phyloP scores from a whole-genome alignment of 495 filamentous ascomycete genomes.

The Xylaria palmicola region DNA sequence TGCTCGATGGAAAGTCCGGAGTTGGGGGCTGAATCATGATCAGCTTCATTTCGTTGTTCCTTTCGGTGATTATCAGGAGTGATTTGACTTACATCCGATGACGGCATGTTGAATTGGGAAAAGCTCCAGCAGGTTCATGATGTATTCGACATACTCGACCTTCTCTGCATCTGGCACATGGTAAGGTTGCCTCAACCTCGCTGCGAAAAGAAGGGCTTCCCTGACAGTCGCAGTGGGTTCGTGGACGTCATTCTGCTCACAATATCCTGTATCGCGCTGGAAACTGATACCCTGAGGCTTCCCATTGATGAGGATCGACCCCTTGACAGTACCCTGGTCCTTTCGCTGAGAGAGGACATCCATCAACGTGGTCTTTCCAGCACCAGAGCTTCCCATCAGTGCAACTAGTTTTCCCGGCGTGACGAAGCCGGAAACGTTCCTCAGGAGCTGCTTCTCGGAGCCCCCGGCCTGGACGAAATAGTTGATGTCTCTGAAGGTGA shows the following conservation, averaged over 20 bases:
- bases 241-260: conserved; percentile 81
- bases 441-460: conserved; percentile 57
- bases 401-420: conserved; percentile 66
- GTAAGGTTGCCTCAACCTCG: conserved; percentile 67
- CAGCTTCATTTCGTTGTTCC: conserved; percentile 71
- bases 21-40: conserved; percentile 66
- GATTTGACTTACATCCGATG: conserved; percentile 78
- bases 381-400: conserved; percentile 52
- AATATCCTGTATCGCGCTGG: conserved; percentile 78
- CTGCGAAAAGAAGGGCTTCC: conserved; percentile 68
- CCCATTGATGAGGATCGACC: conserved; percentile 66
- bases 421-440: conserved; percentile 67
- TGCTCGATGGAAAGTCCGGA: conserved; percentile 30
- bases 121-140: conserved; percentile 44
- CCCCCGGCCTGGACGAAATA: conserved; percentile 66
- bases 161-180: conserved; percentile 60
- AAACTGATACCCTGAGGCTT: conserved; percentile 61
- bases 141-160: conserved; percentile 68
- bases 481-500: conserved; percentile 68
- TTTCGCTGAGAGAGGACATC: conserved; percentile 65
- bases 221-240: conserved; percentile 70
- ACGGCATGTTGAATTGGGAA: not conserved
- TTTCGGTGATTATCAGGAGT: conserved; percentile 64
- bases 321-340: conserved; percentile 65
- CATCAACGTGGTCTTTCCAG: conserved; percentile 65